phyloP scores from a whole-genome alignment of 345 rosid genomes.

The Leavenworthia alabamica region DNA sequence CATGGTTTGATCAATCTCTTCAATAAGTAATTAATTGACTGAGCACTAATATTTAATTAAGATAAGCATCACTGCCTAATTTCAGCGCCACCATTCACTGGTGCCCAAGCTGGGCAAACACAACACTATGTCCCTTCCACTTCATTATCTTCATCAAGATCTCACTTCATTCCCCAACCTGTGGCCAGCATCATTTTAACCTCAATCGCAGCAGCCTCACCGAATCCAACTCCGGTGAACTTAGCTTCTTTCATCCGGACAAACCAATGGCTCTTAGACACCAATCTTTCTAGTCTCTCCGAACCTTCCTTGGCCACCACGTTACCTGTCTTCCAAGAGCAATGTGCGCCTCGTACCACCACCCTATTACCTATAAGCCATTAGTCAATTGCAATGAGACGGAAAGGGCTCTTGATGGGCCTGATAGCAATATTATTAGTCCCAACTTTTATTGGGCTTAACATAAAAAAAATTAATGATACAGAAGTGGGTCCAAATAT shows the following conservation, averaged over 20 bases:
- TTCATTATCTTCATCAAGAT: conserved; percentile 42
- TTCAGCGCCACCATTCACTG: conserved; percentile 22
- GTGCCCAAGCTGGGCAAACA: conserved; percentile 86
- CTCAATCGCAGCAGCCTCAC: conserved; percentile 54
- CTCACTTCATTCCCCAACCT: conserved; percentile 90
- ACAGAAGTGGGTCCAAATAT: not conserved
- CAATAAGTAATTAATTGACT: conserved; percentile 10
- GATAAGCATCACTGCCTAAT: not conserved
- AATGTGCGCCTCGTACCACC: conserved; percentile 72
- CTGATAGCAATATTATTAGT: not conserved
- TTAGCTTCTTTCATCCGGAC: conserved; percentile 60
- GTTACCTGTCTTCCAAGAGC: conserved; percentile 86
- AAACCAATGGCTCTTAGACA: conserved; percentile 62
- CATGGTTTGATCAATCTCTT: conserved; percentile 65
- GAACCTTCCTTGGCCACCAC: conserved; percentile 69
- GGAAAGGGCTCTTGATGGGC: too few species aligned
- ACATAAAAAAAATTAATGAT: not conserved
- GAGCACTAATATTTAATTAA: not conserved
- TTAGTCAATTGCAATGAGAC: too few species aligned
- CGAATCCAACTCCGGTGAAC: conserved; percentile 44
- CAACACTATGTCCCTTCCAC: conserved; percentile 94
- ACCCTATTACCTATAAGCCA: conserved; percentile 26
- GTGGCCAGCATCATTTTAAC: conserved; percentile 74
- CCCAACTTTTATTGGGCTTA: not conserved
- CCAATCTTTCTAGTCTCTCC: conserved; percentile 72